phyloP scores from a whole-genome alignment of 169 alveolate genomes.

The Eimeria acervulina region DNA sequence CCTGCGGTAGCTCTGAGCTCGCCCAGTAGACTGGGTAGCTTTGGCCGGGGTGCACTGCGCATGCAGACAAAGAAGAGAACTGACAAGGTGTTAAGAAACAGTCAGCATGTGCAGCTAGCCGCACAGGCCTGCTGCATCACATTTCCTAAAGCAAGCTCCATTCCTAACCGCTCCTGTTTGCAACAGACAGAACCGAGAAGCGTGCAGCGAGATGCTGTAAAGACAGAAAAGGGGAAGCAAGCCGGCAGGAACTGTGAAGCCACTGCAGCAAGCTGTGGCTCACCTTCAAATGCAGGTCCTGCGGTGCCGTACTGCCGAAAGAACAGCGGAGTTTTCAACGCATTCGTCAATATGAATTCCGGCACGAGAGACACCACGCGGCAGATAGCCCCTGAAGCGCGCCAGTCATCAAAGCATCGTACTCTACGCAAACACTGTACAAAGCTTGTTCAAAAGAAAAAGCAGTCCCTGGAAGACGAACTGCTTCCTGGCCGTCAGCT shows the following conservation, averaged over 20 bases:
- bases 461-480: neutral
- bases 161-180: neutral
- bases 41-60: constrained; percentile 71
- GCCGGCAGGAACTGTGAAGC: neutral
- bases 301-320: constrained; percentile 89
- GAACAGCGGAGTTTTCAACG: constrained; percentile 83
- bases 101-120: neutral
- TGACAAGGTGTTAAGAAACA: neutral
- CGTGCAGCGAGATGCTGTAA: neutral
- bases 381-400: constrained; percentile 88
- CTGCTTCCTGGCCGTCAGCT: too few relatives aligned
- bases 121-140: neutral
- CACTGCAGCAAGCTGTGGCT: constrained; percentile 11
- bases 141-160: neutral
- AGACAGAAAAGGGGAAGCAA: neutral
- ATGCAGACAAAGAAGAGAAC: neutral
- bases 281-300: constrained; percentile 83
- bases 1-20: constrained; percentile 78
- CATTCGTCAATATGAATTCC: constrained; percentile 89
- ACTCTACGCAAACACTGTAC: neutral
- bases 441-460: neutral
- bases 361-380: constrained; percentile 92
- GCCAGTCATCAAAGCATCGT: neutral
- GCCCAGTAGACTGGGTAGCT: constrained; percentile 82
- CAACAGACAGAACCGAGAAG: neutral